These are phyloP conservation scores for Phytophthora idaei DNA, from an alignment of 352 stramenopile genomes.

Conservation along the genomic window DNA sequence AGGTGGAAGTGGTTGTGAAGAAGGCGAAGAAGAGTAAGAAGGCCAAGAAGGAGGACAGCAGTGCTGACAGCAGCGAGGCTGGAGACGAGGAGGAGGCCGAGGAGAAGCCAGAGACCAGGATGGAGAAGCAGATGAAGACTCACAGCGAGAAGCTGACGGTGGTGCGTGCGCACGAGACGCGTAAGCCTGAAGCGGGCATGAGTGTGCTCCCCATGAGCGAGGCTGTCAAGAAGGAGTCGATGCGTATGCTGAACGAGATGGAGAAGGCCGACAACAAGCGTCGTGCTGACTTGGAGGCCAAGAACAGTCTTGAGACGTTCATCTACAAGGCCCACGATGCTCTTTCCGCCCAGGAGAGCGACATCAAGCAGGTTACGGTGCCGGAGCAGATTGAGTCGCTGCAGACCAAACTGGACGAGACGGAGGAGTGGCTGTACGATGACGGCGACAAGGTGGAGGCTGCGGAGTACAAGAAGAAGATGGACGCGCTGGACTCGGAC, in stretches of 20 bases:
- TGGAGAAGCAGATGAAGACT: constrained; percentile 91
- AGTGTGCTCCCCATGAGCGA: constrained; percentile 74
- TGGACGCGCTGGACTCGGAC: constrained; percentile 76
- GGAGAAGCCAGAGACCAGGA: constrained; percentile 47
- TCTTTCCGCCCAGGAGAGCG: constrained; percentile 73
- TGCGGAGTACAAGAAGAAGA: constrained; percentile 87
- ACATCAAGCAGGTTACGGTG: constrained; percentile 76
- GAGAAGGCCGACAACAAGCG: constrained; percentile 75
- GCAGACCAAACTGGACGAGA: constrained; percentile 69
- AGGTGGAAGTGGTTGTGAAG: constrained; percentile 71
- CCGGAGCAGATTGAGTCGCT: constrained; percentile 90
- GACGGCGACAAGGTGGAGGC: constrained; percentile 90
- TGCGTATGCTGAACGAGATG: constrained; percentile 70
- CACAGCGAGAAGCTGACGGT: constrained; percentile 83
- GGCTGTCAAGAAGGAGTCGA: constrained; percentile 65
- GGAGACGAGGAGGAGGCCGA: constrained; percentile 51
- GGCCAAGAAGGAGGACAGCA: constrained; percentile 48
- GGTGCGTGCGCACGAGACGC: constrained; percentile 42
- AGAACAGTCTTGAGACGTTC: constrained; percentile 93
- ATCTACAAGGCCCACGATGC: constrained; percentile 94
- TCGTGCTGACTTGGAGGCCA: constrained; percentile 76
- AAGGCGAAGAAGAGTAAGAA: constrained; percentile 67
- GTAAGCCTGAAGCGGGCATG: constrained; percentile 38
- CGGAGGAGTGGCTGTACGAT: constrained; percentile 94
- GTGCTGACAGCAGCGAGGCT: constrained; percentile 34